A percentile compares a stretch with the other conserved stretches of the same genome.
phyloP scores from a whole-genome alignment of 768 basidiomycete genomes.

The Tylopilus intermedius region DNA sequence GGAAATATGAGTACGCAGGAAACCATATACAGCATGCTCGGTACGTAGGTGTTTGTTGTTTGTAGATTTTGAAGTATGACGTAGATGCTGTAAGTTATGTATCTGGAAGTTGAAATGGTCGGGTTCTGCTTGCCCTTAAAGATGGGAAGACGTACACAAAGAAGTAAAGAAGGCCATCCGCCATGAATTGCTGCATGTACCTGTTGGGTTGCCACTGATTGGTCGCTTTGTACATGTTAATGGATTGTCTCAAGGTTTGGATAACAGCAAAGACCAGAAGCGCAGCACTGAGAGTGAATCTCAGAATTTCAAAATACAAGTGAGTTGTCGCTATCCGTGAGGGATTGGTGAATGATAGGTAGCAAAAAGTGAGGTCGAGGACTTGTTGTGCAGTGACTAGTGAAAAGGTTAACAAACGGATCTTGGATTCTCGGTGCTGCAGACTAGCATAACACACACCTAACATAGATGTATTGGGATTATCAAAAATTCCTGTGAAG shows the following conservation, averaged over 20 bases:
- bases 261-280: not conserved
- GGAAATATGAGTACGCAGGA: not conserved
- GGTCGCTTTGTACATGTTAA: not conserved
- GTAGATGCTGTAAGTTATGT: not conserved
- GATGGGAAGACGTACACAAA: constrained; percentile 1
- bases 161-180: constrained; percentile 10
- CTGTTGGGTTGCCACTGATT: not conserved
- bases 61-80: not conserved
- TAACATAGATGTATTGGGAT: constrained; percentile 1
- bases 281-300: not conserved
- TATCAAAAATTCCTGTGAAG: not conserved
- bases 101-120: not conserved
- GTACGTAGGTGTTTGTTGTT: not conserved
- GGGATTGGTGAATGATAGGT: not conserved
- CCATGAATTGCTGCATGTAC: not conserved
- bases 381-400: not conserved
- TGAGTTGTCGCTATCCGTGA: not conserved
- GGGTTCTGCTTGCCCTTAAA: not conserved
- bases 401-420: not conserved
- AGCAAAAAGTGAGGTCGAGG: not conserved
- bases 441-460: not conserved
- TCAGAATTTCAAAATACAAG: not conserved
- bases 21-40: not conserved
- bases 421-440: not conserved
- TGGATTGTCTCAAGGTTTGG: not conserved